Base-by-base conservation (phyloP, 495 filamentous ascomycete species). In the Trichoderma virens region DNA sequence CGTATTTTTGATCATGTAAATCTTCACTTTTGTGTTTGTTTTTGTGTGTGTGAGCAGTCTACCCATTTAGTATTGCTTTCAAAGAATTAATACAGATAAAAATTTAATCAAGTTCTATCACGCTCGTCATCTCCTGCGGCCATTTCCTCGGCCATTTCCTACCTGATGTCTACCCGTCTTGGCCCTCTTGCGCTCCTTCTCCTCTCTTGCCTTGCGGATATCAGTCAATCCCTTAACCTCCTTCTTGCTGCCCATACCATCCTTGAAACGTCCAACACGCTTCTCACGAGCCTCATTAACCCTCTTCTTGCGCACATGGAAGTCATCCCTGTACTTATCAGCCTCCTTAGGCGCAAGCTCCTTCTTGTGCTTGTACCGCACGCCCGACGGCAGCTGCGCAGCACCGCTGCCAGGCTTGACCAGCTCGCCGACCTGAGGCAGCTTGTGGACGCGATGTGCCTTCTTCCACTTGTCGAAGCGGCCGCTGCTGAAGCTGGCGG, bases 401-500 rank as follows among this genome's bases (percentile, higher is more conserved):
- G 31, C 84, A 80, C 27, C 89, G 78, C 41, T 81, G 68, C 28
- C 80, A 0, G 27, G 20, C 61, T 62, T 80, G 77, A 97, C 94
- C 32, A 79, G 74, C 74, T 98, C 94, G 34, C 94, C 94, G 11
- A 89, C 86, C 18, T 87, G 82, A 9, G 94, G 93, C 65, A 97
- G 74, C 0, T 84, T 80, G 39, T 84, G 86, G 43, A 98, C 80
- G 62, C 88, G 87, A 77, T 98, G 89, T 30, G 88, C 85, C 72
- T 87, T 89, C 71, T 88, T 88, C 94, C 94, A 98, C 31, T 82
- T 83, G 65, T 97, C 91, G 75, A 97, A 98, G 32, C 95, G 86
- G 41, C 95, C 94, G 72, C 88, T 93, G 68, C 92, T 86, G 84
- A 98, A 97, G 66, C 81, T 88, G 54, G 94, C 90, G 1, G 94